Evolutionary conservation across 345 rosid genomes (phyloP).

Genomic region (Aegle marmelos): DNA sequence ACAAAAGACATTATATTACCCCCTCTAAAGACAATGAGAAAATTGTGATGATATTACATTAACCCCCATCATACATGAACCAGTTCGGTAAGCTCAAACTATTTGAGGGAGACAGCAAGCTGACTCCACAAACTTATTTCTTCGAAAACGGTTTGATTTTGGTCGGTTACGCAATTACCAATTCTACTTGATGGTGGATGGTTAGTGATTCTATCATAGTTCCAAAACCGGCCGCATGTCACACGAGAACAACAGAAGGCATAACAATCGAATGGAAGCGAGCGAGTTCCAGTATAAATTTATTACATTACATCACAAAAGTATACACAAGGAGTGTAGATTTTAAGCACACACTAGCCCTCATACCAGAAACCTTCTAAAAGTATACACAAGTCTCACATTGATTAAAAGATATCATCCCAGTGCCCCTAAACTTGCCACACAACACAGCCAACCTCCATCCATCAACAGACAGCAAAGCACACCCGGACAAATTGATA

Average conservation of each 20-base stretch:
- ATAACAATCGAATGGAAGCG: background rate
- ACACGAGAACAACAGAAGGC: no score
- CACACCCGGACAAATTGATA: background rate
- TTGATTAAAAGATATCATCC: no score
- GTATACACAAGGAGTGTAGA: slow-evolving; percentile 9
- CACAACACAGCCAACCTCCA: background rate
- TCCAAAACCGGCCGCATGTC: background rate
- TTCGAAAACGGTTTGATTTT: no score
- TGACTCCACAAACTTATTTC: no score
- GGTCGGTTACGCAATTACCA: no score
- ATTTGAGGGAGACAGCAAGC: no score
- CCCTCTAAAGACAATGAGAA: background rate
- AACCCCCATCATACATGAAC: background rate
- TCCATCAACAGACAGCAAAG: background rate
- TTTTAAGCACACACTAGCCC: no score
- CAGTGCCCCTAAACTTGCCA: background rate
- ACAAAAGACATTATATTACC: background rate
- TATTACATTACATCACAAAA: slow-evolving; percentile 16
- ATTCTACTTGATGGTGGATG: no score
- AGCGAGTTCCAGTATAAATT: slow-evolving; percentile 10
- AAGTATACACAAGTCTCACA: no score
- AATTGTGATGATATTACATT: background rate
- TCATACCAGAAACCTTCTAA: no score
- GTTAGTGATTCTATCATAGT: no score
- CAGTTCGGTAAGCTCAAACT: no score